Conservation (phyloP, 306 rosid genomes). For the Citrullus mucosospermus region DNA sequence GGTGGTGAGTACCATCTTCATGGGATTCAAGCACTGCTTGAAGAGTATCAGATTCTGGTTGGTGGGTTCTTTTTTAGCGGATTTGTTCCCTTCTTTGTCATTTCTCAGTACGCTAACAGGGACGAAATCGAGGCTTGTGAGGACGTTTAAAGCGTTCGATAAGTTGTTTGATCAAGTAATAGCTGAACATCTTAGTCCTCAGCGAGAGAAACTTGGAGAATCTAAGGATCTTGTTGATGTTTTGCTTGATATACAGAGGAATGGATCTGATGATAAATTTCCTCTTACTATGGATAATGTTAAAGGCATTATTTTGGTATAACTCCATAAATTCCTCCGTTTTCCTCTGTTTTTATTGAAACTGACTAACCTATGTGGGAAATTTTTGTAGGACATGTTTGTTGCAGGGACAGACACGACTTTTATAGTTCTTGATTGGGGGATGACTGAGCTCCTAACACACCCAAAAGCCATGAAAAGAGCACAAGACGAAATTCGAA, state of each 20-base stretch:
- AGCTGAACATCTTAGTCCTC: conserved; percentile 7
- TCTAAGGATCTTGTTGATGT: conserved; percentile 26
- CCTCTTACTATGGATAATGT: conserved; percentile 26
- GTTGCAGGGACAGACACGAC: conserved; percentile 13
- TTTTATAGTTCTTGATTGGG: conserved; percentile 7
- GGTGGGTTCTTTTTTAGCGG: conserved; percentile 25
- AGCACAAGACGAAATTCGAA: conserved; percentile 16
- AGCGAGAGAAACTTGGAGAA: neutral
- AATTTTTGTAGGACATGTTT: conserved; percentile 13
- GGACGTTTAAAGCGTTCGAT: conserved; percentile 15
- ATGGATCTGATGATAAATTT: conserved; percentile 13
- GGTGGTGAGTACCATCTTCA: neutral
- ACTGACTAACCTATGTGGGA: too few relatives aligned
- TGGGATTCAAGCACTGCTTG: conserved; percentile 11
- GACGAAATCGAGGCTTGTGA: conserved; percentile 9
- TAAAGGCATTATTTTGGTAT: conserved; percentile 28
- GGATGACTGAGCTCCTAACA: conserved; percentile 14
- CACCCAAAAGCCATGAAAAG: conserved; percentile 12
- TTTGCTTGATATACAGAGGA: conserved; percentile 17
- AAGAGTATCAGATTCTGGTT: conserved; percentile 19
- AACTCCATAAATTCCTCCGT: neutral
- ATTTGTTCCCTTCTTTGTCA: conserved; percentile 22
- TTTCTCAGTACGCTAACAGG: conserved; percentile 19
- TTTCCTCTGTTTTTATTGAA: neutral
- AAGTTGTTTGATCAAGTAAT: conserved; percentile 22